phyloP scores from a whole-genome alignment of 169 alveolate genomes.

The Eimeria acervulina region DNA sequence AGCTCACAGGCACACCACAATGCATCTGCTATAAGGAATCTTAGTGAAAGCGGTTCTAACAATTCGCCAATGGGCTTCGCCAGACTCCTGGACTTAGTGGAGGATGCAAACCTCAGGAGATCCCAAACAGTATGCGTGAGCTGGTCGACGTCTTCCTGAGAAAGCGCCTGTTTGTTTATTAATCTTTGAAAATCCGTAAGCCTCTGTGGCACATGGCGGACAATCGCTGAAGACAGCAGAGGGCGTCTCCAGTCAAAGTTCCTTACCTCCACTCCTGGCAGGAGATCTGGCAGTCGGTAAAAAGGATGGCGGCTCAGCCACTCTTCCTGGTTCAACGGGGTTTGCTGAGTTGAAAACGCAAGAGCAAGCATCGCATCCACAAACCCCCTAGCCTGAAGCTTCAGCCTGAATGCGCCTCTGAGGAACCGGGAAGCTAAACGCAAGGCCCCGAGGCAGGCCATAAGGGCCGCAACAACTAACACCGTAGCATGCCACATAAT shows the following conservation, averaged over 20 bases:
- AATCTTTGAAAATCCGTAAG: neutral
- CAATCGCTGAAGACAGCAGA: neutral
- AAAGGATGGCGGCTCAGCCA: neutral
- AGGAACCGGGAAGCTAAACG: neutral
- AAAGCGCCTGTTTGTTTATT: neutral
- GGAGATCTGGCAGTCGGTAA: neutral
- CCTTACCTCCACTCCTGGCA: neutral
- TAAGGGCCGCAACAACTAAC: neutral
- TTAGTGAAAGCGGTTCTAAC: neutral
- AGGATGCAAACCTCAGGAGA: neutral
- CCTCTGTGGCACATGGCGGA: neutral
- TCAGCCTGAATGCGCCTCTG: neutral
- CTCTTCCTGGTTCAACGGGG: neutral
- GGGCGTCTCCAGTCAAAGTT: neutral
- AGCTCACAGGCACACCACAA: constrained; percentile 26
- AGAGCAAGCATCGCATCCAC: neutral
- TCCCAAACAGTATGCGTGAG: neutral
- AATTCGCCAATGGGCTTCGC: neutral
- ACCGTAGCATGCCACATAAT: neutral
- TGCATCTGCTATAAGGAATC: constrained; percentile 45
- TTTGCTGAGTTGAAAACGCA: neutral
- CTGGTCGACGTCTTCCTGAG: neutral
- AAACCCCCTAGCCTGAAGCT: neutral
- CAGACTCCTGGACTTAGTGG: neutral
- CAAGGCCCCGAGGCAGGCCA: neutral